phyloP scores from a whole-genome alignment of 75 land plant species.

The Gnetum montanum region DNA sequence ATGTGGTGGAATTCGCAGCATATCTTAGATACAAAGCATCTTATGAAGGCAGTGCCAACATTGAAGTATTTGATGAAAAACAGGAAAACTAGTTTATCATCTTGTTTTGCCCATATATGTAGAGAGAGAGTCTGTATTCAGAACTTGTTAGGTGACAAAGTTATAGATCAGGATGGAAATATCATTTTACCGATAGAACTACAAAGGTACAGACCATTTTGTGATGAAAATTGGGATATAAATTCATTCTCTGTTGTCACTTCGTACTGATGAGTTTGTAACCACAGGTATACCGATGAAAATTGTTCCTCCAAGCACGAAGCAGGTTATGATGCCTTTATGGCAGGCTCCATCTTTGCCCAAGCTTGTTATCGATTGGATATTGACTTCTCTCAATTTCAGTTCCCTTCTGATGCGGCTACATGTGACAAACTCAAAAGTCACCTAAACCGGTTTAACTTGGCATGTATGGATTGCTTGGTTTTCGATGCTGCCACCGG shows the following conservation, averaged over 20 bases:
- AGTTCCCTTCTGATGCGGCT: slow-evolving; percentile 12
- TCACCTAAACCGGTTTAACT: slow-evolving; percentile 53
- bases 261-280: not conserved
- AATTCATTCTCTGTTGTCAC: not conserved
- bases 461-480: slow-evolving; percentile 51
- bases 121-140: slow-evolving; percentile 25
- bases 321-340: slow-evolving; percentile 98
- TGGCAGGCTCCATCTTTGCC: slow-evolving; percentile 92
- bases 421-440: slow-evolving; percentile 31
- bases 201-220: slow-evolving; percentile 26
- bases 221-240: too few species aligned
- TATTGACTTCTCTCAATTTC: slow-evolving; percentile 26
- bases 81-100: slow-evolving; percentile 58
- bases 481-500: slow-evolving; percentile 63
- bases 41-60: slow-evolving; percentile 35
- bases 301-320: slow-evolving; percentile 81
- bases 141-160: not conserved
- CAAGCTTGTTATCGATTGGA: slow-evolving; percentile 62
- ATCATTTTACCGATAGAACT: slow-evolving; percentile 47
- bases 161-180: slow-evolving; percentile 13
- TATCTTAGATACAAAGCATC: slow-evolving; percentile 79
- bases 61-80: slow-evolving; percentile 35
- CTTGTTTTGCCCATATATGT: slow-evolving; percentile 53
- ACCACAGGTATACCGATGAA: slow-evolving; percentile 40
- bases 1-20: slow-evolving; percentile 46